A percentile compares a stretch with the other conserved stretches of the same genome.
Conservation (phyloP, 1,284 basidiomycete species). For the Heterobasidion irregulare region DNA sequence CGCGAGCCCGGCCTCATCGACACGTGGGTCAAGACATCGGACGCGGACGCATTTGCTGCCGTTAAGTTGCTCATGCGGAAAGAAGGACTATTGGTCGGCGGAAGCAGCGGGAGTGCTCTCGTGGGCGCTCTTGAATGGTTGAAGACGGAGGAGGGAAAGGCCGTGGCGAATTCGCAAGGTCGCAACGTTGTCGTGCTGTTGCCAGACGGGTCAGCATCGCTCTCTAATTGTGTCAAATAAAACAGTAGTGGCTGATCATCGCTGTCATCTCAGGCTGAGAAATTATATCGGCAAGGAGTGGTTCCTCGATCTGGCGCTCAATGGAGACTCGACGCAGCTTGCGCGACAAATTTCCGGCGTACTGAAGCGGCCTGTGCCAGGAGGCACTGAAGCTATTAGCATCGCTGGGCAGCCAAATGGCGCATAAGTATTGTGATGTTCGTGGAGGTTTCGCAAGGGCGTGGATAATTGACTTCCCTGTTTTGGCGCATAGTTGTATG, state of each 20-base stretch:
- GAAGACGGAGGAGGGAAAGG: conserved; percentile 57
- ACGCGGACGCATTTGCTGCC: conserved; percentile 75
- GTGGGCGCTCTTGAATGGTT: conserved; percentile 78
- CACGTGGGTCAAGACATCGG: conserved; percentile 81
- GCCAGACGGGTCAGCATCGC: conserved; percentile 66
- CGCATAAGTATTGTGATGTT: not conserved
- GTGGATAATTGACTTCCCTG: not conserved
- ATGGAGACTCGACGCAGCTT: conserved; percentile 43
- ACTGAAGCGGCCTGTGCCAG: conserved; percentile 13
- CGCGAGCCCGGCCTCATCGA: conserved; percentile 50
- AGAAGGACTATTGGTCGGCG: conserved; percentile 89
- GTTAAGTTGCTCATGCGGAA: conserved; percentile 75
- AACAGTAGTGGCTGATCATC: not conserved
- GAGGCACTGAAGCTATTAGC: not conserved
- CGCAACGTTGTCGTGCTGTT: conserved; percentile 87
- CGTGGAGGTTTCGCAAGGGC: not conserved
- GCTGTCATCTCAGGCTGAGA: conserved; percentile 53
- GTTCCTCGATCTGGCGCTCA: conserved; percentile 65
- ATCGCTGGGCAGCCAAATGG: not conserved
- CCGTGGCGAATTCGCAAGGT: conserved; percentile 61
- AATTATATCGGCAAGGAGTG: conserved; percentile 96
- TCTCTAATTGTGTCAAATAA: not conserved
- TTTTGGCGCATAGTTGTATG: not conserved
- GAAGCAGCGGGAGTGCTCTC: conserved; percentile 84
- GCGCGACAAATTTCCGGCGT: conserved; percentile 40